These are phyloP conservation scores for Tulasnella sp. DNA, from an alignment of 768 basidiomycete species.

Conservation along the genomic window DNA sequence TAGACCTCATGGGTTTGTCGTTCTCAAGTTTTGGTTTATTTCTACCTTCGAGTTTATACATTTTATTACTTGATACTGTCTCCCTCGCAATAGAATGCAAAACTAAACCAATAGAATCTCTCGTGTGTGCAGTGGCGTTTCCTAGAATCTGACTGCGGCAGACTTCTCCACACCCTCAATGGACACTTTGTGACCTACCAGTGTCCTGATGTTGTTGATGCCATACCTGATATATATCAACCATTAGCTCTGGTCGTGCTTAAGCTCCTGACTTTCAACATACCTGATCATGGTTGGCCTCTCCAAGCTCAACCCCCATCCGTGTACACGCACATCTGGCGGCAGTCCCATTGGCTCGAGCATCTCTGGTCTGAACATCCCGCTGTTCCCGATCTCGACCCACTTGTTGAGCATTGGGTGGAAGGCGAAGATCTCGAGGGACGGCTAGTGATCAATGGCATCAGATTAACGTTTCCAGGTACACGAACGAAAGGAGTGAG, in stretches of 20 bases:
- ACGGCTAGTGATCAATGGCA: slow-evolving; percentile 50
- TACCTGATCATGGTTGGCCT: slow-evolving; percentile 98
- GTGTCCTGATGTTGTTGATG: slow-evolving; percentile 90
- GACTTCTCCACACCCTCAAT: slow-evolving; percentile 82
- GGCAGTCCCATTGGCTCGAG: slow-evolving; percentile 98
- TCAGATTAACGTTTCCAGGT: too few species aligned
- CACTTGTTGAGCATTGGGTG: slow-evolving; percentile 87
- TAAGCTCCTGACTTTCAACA: slow-evolving; percentile 22
- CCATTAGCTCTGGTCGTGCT: neutral
- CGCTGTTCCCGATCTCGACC: slow-evolving; percentile 98
- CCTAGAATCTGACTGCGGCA: slow-evolving; percentile 80
- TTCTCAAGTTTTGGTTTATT: too few species aligned
- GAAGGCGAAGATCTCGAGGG: slow-evolving; percentile 97
- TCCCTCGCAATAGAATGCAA: too few species aligned
- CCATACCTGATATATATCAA: slow-evolving; percentile 53
- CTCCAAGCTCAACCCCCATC: slow-evolving; percentile 92
- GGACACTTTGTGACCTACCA: slow-evolving; percentile 95
- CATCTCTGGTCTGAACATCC: slow-evolving; percentile 99
- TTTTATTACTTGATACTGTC: too few species aligned
- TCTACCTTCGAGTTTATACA: too few species aligned
- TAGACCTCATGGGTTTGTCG: too few species aligned
- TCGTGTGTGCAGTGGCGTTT: too few species aligned
- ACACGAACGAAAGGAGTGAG: too few species aligned
- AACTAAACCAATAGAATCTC: too few species aligned
- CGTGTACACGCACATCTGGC: slow-evolving; percentile 89